These are phyloP conservation scores for Aspergillus bombycis DNA, from an alignment of 2,329 filamentous ascomycete genomes.

Conservation along the genomic window DNA sequence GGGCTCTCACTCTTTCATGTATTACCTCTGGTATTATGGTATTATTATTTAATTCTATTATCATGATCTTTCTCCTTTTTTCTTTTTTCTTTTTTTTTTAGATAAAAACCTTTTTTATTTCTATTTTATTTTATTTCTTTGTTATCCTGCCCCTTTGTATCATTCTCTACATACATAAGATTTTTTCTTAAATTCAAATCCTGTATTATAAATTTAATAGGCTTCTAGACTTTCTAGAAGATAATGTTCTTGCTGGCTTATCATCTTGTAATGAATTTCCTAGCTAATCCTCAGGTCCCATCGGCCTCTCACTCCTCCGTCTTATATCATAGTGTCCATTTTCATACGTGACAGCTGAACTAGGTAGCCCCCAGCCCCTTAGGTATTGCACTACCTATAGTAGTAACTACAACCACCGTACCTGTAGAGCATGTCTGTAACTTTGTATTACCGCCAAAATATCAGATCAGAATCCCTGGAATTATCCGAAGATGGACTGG, in stretches of 20 bases:
- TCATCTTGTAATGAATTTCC: not conserved
- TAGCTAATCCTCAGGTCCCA: not conserved
- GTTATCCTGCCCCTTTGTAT: not conserved
- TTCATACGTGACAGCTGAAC: not conserved
- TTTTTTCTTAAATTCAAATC: not conserved
- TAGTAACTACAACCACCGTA: not conserved
- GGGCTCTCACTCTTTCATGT: conserved; percentile 1
- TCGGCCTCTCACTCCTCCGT: not conserved
- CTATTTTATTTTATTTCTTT: not conserved
- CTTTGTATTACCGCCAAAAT: not conserved
- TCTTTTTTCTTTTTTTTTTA: not conserved
- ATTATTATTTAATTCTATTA: conserved; percentile 9
- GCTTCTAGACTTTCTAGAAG: not conserved
- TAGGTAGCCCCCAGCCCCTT: not conserved
- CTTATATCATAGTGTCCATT: conserved; percentile 1
- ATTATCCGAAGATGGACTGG: not conserved
- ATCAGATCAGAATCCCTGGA: not conserved
- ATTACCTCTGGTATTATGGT: conserved; percentile 2
- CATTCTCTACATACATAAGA: not conserved
- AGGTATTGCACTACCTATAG: not conserved
- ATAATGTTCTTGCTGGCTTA: not conserved
- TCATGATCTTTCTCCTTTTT: not conserved
- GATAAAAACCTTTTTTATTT: not conserved
- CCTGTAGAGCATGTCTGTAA: conserved; percentile 1
- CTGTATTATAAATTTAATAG: not conserved